Conservation (phyloP, 176 grass and related monocot species). For the Avena eriantha region DNA sequence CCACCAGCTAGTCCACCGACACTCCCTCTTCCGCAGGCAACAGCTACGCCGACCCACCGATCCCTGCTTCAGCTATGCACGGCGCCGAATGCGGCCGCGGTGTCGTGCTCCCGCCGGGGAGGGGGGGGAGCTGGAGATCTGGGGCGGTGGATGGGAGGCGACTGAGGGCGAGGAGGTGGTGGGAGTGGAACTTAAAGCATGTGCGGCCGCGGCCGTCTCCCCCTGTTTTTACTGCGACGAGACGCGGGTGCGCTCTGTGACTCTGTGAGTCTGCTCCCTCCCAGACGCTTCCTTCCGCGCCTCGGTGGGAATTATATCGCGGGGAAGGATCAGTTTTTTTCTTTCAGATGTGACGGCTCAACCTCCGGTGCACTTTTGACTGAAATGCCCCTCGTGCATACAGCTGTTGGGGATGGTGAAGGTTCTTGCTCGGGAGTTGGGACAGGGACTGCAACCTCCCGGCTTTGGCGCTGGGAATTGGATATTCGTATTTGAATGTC, state of each 20-base stretch:
- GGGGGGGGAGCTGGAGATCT: slow-evolving; percentile 3
- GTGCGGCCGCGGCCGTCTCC: slow-evolving; percentile 46
- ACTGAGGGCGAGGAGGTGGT: slow-evolving; percentile 10
- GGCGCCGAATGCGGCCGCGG: slow-evolving; percentile 28
- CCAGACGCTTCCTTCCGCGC: background rate
- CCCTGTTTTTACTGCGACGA: slow-evolving; percentile 55
- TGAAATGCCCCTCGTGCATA: slow-evolving; percentile 6
- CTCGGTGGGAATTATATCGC: slow-evolving; percentile 37
- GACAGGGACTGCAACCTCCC: slow-evolving; percentile 13
- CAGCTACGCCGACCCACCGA: background rate
- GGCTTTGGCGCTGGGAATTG: background rate
- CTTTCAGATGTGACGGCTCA: slow-evolving; percentile 41
- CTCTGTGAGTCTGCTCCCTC: background rate
- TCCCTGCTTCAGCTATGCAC: background rate
- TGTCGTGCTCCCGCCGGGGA: slow-evolving; percentile 1
- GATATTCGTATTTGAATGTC: slow-evolving; percentile 5
- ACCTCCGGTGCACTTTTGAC: background rate
- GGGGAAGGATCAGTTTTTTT: background rate
- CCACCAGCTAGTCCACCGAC: slow-evolving; percentile 31
- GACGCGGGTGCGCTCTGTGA: background rate
- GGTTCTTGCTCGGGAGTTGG: background rate
- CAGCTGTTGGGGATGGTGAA: slow-evolving; percentile 23
- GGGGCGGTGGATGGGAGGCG: background rate
- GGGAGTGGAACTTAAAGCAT: slow-evolving; percentile 53
- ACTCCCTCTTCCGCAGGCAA: background rate